Conservation (phyloP, 2,329 filamentous ascomycete genomes). For the Curvularia hawaiiensis region DNA sequence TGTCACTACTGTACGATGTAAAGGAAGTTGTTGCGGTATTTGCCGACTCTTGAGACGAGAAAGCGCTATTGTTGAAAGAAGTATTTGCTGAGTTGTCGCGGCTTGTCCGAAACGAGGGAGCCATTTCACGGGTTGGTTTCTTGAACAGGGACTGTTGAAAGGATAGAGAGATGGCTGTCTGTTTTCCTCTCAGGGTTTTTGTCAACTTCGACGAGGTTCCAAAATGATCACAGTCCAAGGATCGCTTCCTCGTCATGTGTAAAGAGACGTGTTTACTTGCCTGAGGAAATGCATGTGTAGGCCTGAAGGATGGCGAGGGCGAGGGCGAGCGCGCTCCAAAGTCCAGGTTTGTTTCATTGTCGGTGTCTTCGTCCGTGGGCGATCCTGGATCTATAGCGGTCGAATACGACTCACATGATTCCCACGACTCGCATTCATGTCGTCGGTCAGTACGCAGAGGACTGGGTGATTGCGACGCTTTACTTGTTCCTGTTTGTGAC, state of each 20-base stretch:
- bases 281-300: constrained; percentile 28
- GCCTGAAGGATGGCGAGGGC: constrained; percentile 29
- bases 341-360: constrained; percentile 16
- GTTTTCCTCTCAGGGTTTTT: constrained; percentile 32
- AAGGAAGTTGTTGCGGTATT: constrained; percentile 36
- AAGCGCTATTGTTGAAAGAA: constrained; percentile 29
- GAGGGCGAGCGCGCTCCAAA: constrained; percentile 30
- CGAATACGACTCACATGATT: constrained; percentile 18
- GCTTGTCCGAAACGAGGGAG: constrained; percentile 25
- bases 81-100: constrained; percentile 21
- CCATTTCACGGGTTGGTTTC: constrained; percentile 28
- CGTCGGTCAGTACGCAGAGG: not conserved
- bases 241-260: constrained; percentile 27
- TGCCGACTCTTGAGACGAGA: constrained; percentile 32
- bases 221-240: constrained; percentile 23
- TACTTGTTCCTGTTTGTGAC: not conserved
- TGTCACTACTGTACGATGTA: constrained; percentile 15
- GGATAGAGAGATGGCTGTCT: constrained; percentile 8
- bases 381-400: constrained; percentile 32
- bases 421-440: constrained; percentile 16
- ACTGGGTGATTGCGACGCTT: too few species aligned
- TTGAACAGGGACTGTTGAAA: constrained; percentile 24
- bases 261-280: constrained; percentile 34
- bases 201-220: constrained; percentile 36
- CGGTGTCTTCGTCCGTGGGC: constrained; percentile 40